Percentiles rank a stretch among this genome's conserved stretches.
Evolutionary conservation across 208 protist species (phyloP).

Genomic region (Histomonas meleagridis): DNA sequence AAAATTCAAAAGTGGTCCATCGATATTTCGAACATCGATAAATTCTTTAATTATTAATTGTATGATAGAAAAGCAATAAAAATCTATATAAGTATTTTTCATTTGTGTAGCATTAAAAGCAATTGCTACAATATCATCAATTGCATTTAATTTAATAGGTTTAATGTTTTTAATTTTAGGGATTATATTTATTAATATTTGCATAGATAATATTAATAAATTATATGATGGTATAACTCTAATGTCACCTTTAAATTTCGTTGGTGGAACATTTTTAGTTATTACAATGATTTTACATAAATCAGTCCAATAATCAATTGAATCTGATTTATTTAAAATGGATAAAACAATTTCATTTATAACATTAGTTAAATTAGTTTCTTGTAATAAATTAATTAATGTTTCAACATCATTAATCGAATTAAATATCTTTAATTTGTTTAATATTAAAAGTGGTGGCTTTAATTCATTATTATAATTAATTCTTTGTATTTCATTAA

Average conservation of each 20-base stretch:
- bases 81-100: background rate
- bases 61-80: background rate
- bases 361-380: background rate
- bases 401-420: background rate
- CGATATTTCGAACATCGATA: background rate
- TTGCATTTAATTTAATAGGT: background rate
- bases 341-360: background rate
- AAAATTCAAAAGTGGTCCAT: background rate
- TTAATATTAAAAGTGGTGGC: background rate
- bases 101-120: conserved; percentile 22
- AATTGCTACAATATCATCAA: conserved; percentile 1
- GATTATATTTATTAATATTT: background rate
- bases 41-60: background rate
- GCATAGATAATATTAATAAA: background rate
- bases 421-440: background rate
- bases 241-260: background rate
- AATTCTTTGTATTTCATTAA: background rate
- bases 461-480: background rate
- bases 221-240: background rate
- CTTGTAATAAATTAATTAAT: background rate
- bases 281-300: background rate
- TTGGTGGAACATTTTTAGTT: background rate
- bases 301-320: background rate
- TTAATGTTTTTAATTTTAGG: background rate
- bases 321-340: background rate